A percentile compares a stretch with the other conserved stretches of the same genome.
These are phyloP conservation scores for Penicillium crystallinum DNA, from an alignment of 495 filamentous ascomycete species.

Conservation along the genomic window DNA sequence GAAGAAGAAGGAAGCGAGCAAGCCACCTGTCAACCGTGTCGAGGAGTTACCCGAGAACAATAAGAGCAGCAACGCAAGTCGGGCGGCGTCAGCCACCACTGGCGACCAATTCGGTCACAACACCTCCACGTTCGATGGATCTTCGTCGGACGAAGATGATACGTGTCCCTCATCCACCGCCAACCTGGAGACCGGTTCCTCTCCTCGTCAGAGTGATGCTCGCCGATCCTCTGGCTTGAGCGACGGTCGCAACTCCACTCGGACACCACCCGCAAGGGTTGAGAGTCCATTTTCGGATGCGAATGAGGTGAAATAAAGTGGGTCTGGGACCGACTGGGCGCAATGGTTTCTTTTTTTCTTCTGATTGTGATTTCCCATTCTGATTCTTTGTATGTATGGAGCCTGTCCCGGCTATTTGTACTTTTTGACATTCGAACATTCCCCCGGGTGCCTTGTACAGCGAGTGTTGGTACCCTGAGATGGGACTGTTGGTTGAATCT, in stretches of 20 bases:
- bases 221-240: slow-evolving; percentile 15
- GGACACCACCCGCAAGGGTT: slow-evolving; percentile 26
- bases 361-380: slow-evolving; percentile 4
- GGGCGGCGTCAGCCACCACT: slow-evolving; percentile 6
- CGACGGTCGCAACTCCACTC: slow-evolving; percentile 21
- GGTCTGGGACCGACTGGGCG: neutral
- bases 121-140: slow-evolving; percentile 34
- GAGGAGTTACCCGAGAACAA: slow-evolving; percentile 20
- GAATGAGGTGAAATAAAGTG: slow-evolving; percentile 56
- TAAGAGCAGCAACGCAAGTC: slow-evolving; percentile 1
- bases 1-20: slow-evolving; percentile 28
- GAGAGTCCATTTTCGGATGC: slow-evolving; percentile 44
- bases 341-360: slow-evolving; percentile 5
- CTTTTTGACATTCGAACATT: slow-evolving; percentile 7
- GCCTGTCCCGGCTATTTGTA: slow-evolving; percentile 10
- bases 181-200: slow-evolving; percentile 49
- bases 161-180: slow-evolving; percentile 15
- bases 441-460: slow-evolving; percentile 19
- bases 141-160: slow-evolving; percentile 34
- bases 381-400: slow-evolving; percentile 25
- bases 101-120: slow-evolving; percentile 17
- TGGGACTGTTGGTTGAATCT: slow-evolving; percentile 15
- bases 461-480: slow-evolving; percentile 18
- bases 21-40: slow-evolving; percentile 16
- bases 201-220: slow-evolving; percentile 45